Percentiles rank a stretch among this genome's conserved stretches.
Evolutionary conservation across 768 basidiomycete species (phyloP).

Genomic region (Mycena amicta): DNA sequence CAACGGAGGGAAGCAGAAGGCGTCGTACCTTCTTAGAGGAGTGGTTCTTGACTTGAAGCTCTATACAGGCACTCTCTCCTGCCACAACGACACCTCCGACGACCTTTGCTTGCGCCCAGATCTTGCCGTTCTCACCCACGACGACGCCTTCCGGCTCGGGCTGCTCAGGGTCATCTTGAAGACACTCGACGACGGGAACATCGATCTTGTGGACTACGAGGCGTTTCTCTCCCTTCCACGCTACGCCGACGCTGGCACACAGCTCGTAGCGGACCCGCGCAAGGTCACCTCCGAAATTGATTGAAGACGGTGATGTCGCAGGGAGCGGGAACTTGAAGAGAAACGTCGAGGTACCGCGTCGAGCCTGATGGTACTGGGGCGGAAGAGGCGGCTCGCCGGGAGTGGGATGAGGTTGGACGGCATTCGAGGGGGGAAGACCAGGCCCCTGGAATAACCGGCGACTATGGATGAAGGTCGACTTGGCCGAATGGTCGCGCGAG

Average conservation of each 20-base stretch:
- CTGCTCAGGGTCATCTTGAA: conserved; percentile 37
- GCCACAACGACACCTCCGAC: conserved; percentile 65
- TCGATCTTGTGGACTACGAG: conserved; percentile 65
- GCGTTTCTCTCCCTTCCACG: conserved; percentile 73
- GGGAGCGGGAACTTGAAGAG: conserved; percentile 79
- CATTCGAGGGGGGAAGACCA: conserved; percentile 81
- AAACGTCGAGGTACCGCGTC: conserved; percentile 78
- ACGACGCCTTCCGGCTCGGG: conserved; percentile 58
- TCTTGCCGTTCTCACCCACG: conserved; percentile 77
- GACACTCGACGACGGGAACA: conserved; percentile 68
- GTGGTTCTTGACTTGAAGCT: conserved; percentile 82
- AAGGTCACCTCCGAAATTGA: conserved; percentile 69
- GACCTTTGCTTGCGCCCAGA: conserved; percentile 74
- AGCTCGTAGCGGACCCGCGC: conserved; percentile 75
- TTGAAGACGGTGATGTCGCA: conserved; percentile 64
- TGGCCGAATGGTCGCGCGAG: conserved; percentile 79
- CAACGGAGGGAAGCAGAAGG: conserved; percentile 14
- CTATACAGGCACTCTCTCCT: conserved; percentile 71
- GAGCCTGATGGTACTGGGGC: conserved; percentile 66
- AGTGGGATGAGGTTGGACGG: conserved; percentile 65
- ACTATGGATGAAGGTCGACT: conserved; percentile 72
- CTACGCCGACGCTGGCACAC: conserved; percentile 69
- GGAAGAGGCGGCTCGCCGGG: conserved; percentile 66
- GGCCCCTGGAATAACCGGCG: conserved; percentile 80
- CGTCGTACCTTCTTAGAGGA: conserved; percentile 73